Percentiles rank a stretch among this genome's conserved stretches.
These are phyloP conservation scores for Chlamydomonas incerta DNA, from an alignment of 139 green algal genomes.

Conservation along the genomic window DNA sequence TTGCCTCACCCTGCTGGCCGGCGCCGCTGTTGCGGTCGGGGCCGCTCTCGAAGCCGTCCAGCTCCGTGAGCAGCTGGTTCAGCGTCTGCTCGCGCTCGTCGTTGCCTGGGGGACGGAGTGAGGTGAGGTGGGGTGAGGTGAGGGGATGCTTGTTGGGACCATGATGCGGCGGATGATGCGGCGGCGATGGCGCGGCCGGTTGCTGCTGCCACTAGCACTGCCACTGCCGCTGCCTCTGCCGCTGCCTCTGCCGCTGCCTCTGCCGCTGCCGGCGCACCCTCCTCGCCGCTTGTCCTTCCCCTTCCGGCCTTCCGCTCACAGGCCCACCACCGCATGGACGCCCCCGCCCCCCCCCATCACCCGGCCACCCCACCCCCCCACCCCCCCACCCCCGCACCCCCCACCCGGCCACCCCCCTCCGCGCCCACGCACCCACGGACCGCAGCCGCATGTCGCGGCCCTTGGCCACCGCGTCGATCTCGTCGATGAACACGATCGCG, in stretches of 20 bases:
- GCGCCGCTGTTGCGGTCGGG: not conserved
- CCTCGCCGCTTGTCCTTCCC: too few relatives aligned
- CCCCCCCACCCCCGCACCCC: not conserved
- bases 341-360: not conserved
- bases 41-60: conserved; percentile 88
- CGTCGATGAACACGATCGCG: conserved; percentile 95
- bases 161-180: too few relatives aligned
- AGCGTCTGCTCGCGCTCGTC: conserved; percentile 95
- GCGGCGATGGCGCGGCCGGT: too few relatives aligned
- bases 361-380: not conserved
- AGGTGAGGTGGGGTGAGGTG: too few relatives aligned
- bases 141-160: too few relatives aligned
- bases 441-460: conserved; percentile 82
- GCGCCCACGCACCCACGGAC: conserved; percentile 47
- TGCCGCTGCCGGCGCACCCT: too few relatives aligned
- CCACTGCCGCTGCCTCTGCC: too few relatives aligned
- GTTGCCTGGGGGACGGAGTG: conserved; percentile 72
- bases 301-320: too few relatives aligned
- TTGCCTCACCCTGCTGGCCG: too few relatives aligned
- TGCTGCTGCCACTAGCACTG: too few relatives aligned
- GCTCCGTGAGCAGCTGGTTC: conserved; percentile 92
- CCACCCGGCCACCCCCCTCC: not conserved
- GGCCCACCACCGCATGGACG: too few relatives aligned
- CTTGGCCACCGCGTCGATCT: conserved; percentile 89
- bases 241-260: too few relatives aligned